A percentile compares a stretch with the other conserved stretches of the same genome.
These are phyloP conservation scores for Cyberlindnera amylophila DNA, from an alignment of 805 yeast genomes.

Conservation along the genomic window DNA sequence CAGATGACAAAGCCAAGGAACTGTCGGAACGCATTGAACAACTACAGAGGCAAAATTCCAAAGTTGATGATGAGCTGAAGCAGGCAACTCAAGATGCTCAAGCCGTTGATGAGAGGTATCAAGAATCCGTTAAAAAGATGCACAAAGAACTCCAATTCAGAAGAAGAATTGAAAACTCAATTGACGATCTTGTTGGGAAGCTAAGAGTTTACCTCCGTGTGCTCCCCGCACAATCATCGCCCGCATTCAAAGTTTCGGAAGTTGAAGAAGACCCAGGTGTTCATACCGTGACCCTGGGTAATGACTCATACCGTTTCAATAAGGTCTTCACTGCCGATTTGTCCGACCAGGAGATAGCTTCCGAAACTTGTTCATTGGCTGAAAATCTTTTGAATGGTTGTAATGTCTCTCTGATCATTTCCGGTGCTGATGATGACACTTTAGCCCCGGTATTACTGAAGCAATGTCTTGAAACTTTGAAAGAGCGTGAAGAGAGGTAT, in stretches of 20 bases:
- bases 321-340: conserved; percentile 4
- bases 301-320: conserved; percentile 5
- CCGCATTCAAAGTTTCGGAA: neutral
- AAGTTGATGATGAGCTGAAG: conserved; percentile 21
- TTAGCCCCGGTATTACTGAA: neutral
- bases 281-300: neutral
- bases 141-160: conserved; percentile 36
- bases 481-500: conserved; percentile 11
- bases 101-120: conserved; percentile 20
- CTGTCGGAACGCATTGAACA: conserved; percentile 20
- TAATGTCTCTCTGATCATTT: conserved; percentile 12
- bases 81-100: conserved; percentile 24
- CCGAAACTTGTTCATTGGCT: conserved; percentile 7
- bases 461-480: conserved; percentile 1
- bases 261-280: conserved; percentile 7
- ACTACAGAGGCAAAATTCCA: conserved; percentile 22
- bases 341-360: conserved; percentile 2
- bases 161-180: conserved; percentile 46
- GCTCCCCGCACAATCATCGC: neutral
- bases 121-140: conserved; percentile 28
- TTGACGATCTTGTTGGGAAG: conserved; percentile 36
- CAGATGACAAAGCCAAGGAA: neutral
- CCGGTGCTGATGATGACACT: conserved; percentile 8
- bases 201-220: conserved; percentile 27
- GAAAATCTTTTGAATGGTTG: conserved; percentile 16